phyloP scores from a whole-genome alignment of 2,329 filamentous ascomycete species.

The Pyrenochaeta sp. region DNA sequence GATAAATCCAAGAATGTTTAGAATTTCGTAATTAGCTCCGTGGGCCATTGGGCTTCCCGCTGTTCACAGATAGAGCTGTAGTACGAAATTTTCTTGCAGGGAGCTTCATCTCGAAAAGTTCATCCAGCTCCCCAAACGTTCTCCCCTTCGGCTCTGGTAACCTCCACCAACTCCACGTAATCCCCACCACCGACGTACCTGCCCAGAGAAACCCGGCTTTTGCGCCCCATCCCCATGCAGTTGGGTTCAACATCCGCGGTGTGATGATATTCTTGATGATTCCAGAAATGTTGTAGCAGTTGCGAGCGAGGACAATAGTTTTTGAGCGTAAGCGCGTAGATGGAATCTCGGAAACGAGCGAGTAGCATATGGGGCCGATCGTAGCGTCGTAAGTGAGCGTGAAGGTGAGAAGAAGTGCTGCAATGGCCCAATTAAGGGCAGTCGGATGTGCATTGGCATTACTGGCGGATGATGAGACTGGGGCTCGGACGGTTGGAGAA shows the following conservation, averaged over 20 bases:
- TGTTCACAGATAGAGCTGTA: background rate
- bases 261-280: slow-evolving; percentile 83
- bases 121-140: slow-evolving; percentile 82
- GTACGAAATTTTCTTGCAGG: slow-evolving; percentile 26
- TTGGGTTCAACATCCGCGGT: slow-evolving; percentile 54
- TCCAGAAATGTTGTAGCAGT: slow-evolving; percentile 79
- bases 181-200: slow-evolving; percentile 75
- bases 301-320: slow-evolving; percentile 82
- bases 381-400: slow-evolving; percentile 21
- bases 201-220: slow-evolving; percentile 87
- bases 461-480: slow-evolving; percentile 37
- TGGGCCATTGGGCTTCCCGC: too few relatives aligned
- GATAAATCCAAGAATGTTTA: too few relatives aligned
- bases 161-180: slow-evolving; percentile 79
- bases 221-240: slow-evolving; percentile 84
- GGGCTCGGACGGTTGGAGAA: slow-evolving; percentile 34
- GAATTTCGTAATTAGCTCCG: too few relatives aligned
- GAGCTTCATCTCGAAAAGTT: slow-evolving; percentile 71
- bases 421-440: slow-evolving; percentile 4
- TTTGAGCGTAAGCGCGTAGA: slow-evolving; percentile 85
- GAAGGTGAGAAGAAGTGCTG: slow-evolving; percentile 17
- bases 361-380: slow-evolving; percentile 58
- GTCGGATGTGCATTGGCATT: slow-evolving; percentile 5
- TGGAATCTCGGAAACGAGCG: slow-evolving; percentile 81
- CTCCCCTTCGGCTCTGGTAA: slow-evolving; percentile 79